Evolutionary conservation across 1,284 basidiomycete species (phyloP), one percentile per base, ranked within the genome.

Genomic region (Thecaphora thlaspeos): DNA sequence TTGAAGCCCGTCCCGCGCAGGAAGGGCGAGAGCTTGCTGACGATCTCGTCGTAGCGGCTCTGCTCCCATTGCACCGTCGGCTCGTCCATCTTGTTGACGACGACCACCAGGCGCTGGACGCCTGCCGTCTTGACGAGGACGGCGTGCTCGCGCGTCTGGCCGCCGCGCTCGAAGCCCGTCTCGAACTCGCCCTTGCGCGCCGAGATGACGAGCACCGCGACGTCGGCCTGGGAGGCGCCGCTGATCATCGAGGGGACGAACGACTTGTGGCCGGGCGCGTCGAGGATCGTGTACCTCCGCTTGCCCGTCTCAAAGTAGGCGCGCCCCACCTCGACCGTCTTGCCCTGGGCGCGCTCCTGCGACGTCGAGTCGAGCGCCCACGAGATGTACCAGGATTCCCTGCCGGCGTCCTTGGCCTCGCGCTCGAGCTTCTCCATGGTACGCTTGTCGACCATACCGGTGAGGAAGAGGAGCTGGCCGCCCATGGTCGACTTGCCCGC

Each of bases 1-100:
- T 76, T 74, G 68, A 76, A 77, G 24, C 75, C 75, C 5, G 69
- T 48, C 21, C 51, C 51, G 40, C 66, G 63, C 48, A 77, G 47
- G 65, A 77, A 77, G 12, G 74, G 74, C 23, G 73, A 68, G 24
- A 76, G 61, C 64, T 77, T 76, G 51, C 32, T 41, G 23, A 63
- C 53, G 34, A 77, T 76, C 51, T 77, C 75, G 43, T 76, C 71
- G 67, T 61, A 77, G 21, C 75, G 66, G 51, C 55, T 56, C 61
- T 77, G 48, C 46, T 70, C 55, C 74, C 74, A 77, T 43, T 74
- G 52, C 39, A 76, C 74, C 3, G 74, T 76, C 23, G 67, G 39
- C 49, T 77, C 75, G 66, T 77, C 75, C 75, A 77, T 77, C 70
- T 77, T 77, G 66, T 77, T 77, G 44, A 77, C 65, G 22, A 76